phyloP scores from a whole-genome alignment of 1,284 basidiomycete species.

The Binderoboletus segoi region DNA sequence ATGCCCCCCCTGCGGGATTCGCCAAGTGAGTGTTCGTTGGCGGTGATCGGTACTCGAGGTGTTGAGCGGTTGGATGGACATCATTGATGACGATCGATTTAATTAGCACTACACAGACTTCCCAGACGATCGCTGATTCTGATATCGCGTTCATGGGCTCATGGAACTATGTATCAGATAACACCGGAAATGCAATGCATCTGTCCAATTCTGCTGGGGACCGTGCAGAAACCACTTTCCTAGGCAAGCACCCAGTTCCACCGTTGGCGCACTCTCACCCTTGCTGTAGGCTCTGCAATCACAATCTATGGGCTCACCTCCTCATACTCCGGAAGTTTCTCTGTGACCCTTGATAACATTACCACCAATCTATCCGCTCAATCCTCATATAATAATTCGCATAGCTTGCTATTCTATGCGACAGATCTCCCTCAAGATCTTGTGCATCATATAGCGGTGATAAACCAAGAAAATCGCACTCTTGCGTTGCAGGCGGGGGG shows the following conservation, averaged over 20 bases:
- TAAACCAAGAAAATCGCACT: constrained; percentile 56
- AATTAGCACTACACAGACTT: constrained; percentile 41
- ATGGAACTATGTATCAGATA: constrained; percentile 47
- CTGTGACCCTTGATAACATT: constrained; percentile 58
- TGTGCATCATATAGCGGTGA: constrained; percentile 54
- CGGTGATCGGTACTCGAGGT: constrained; percentile 5
- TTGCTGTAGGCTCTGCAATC: constrained; percentile 55
- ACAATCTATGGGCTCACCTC: constrained; percentile 58
- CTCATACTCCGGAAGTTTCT: constrained; percentile 55
- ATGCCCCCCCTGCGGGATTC: constrained; percentile 33
- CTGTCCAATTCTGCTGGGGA: constrained; percentile 53
- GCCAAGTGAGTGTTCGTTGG: constrained; percentile 33
- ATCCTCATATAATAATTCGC: constrained; percentile 49
- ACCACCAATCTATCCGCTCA: constrained; percentile 42
- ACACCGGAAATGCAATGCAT: constrained; percentile 40
- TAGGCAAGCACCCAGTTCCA: constrained; percentile 39
- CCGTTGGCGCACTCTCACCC: constrained; percentile 11
- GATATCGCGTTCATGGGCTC: constrained; percentile 49
- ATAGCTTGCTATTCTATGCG: constrained; percentile 60
- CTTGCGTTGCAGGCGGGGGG: constrained; percentile 40
- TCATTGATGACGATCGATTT: constrained; percentile 25
- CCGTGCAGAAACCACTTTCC: constrained; percentile 45
- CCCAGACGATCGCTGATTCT: constrained; percentile 42
- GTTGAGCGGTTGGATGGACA: constrained; percentile 4
- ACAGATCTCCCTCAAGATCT: constrained; percentile 56